Conservation (phyloP, 2,329 filamentous ascomycete genomes). For the Plenodomus biglobosus region DNA sequence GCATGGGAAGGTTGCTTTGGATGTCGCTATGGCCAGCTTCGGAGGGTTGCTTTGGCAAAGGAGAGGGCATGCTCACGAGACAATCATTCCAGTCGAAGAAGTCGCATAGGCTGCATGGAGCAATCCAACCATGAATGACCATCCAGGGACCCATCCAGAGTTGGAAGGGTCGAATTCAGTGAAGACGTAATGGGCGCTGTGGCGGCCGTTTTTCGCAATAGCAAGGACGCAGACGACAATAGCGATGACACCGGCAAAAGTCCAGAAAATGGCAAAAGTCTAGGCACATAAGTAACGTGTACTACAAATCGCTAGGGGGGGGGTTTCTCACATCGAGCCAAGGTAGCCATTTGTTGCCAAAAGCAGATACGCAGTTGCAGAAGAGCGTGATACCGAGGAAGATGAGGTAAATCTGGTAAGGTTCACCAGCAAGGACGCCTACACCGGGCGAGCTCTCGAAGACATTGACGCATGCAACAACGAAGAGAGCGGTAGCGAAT, state of each 20-base stretch:
- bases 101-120: constrained; percentile 73
- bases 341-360: constrained; percentile 57
- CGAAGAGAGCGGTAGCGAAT: constrained; percentile 65
- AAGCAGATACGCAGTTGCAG: constrained; percentile 54
- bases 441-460: constrained; percentile 53
- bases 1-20: constrained; percentile 23
- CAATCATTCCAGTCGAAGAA: constrained; percentile 77
- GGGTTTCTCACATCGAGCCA: constrained; percentile 68
- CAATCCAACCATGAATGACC: constrained; percentile 73
- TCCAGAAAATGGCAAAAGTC: constrained; percentile 75
- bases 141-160: constrained; percentile 70
- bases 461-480: constrained; percentile 58
- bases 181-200: constrained; percentile 64
- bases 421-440: constrained; percentile 48
- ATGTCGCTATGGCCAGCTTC: constrained; percentile 20
- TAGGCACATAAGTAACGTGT: constrained; percentile 39
- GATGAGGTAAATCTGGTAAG: constrained; percentile 53
- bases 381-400: constrained; percentile 54
- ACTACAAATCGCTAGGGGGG: constrained; percentile 21
- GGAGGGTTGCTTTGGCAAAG: constrained; percentile 37
- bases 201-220: constrained; percentile 69
- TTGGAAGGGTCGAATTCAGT: constrained; percentile 64
- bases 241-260: constrained; percentile 68
- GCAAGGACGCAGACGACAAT: constrained; percentile 64
- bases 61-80: constrained; percentile 59